Percentiles rank a stretch among this genome's conserved stretches.
phyloP scores from a whole-genome alignment of 2,329 filamentous ascomycete genomes.

The Aspergillus sp. region DNA sequence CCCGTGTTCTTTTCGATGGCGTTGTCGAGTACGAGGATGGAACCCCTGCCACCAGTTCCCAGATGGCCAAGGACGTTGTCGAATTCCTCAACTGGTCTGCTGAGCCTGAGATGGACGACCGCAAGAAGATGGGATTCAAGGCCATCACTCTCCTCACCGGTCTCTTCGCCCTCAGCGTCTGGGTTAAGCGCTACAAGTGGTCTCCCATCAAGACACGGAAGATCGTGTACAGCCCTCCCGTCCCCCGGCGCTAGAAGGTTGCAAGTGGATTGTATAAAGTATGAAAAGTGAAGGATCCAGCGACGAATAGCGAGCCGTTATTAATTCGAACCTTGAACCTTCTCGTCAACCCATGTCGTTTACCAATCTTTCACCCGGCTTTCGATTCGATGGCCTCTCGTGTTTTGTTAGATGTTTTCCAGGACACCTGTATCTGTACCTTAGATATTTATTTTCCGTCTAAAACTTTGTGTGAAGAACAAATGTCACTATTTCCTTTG shows the following conservation, averaged over 20 bases:
- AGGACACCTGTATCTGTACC: conserved; percentile 44
- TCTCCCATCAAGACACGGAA: conserved; percentile 92
- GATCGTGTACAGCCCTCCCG: conserved; percentile 80
- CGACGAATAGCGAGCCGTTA: conserved; percentile 24
- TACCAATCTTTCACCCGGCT: conserved; percentile 25
- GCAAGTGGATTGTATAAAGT: conserved; percentile 29
- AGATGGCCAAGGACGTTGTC: conserved; percentile 99
- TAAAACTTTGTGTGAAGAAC: conserved; percentile 40
- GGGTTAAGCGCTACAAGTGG: conserved; percentile 99
- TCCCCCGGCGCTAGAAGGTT: conserved; percentile 35
- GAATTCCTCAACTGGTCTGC: conserved; percentile 99
- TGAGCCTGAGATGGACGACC: conserved; percentile 98
- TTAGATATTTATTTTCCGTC: conserved; percentile 41
- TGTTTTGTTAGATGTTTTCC: conserved; percentile 41
- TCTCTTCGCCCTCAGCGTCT: conserved; percentile 84
- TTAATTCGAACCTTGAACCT: conserved; percentile 27
- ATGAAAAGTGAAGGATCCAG: conserved; percentile 29
- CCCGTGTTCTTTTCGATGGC: conserved; percentile 94
- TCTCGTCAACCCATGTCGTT: conserved; percentile 23
- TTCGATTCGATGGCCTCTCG: conserved; percentile 29
- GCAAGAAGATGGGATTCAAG: conserved; percentile 99
- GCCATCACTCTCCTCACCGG: conserved; percentile 76
- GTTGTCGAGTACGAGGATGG: conserved; percentile 97
- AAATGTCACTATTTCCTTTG: conserved; percentile 41
- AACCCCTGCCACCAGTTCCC: conserved; percentile 89